Evolutionary conservation across 2,329 filamentous ascomycete genomes (phyloP), one percentile per base, ranked within the genome.

Genomic region (Penicillium polonicum): DNA sequence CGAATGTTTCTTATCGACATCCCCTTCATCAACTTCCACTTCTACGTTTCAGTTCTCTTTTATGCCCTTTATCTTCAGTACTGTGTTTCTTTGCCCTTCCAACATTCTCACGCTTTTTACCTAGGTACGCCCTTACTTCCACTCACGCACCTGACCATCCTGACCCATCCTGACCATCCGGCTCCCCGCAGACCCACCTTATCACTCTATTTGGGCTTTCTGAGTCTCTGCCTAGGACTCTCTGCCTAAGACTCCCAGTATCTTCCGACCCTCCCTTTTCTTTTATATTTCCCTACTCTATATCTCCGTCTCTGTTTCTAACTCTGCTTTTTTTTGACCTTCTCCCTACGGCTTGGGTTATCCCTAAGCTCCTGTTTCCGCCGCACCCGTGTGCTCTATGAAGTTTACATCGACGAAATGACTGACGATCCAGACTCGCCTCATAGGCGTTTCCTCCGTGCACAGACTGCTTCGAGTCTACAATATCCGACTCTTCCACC

Each of bases 401-500:
- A 53, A 53, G 5, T 43, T 53, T 41, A 35, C 44, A 19, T 48
- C 50, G 25, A 38, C 58, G 49, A 58, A 59, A 76, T 75, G 72
- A 66, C 75, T 76, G 70, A 76, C 71, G 59, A 68, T 69, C 62
- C 69, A 67, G 70, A 74, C 61, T 67, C 68, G 61, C 58, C 61
- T 50, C 58, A 64, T 59, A 71, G 70, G 62, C 68, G 65, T 60
- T 61, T 61, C 19, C 58, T 65, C 45, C 68, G 67, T 57, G 55
- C 66, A 58, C 67, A 68, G 50, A 58, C 60, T 53, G 60, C 69
- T 35, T 68, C 71, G 29, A 67, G 66, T 59, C 68, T 78, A 19
- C 74, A 69, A 60, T 78, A 76, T 61, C 76, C 76, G n/a, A 78
- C 74, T 38, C 66, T 76, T 57, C 72, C 74, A 57, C 71, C 75